phyloP scores from a whole-genome alignment of 305 asterid species.

The Fraxinus greggii region DNA sequence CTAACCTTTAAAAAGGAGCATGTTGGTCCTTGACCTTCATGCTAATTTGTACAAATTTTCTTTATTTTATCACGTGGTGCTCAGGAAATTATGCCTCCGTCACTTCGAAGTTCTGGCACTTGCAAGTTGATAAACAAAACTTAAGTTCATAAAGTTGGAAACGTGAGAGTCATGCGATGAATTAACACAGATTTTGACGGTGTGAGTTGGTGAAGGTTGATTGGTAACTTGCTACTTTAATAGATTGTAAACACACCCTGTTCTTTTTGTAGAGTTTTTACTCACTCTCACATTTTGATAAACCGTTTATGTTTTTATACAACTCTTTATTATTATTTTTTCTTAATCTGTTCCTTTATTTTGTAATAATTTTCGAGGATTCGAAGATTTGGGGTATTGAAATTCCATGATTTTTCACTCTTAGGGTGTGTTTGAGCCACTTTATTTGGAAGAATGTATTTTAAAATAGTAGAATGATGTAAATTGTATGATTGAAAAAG shows the following conservation, averaged over 20 bases:
- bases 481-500: too few species aligned
- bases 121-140: not conserved
- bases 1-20: not conserved
- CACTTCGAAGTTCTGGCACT: not conserved
- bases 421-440: too few species aligned
- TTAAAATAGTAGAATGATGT: too few species aligned
- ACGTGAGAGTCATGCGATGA: not conserved
- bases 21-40: not conserved
- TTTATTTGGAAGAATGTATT: too few species aligned
- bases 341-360: not conserved
- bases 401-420: too few species aligned
- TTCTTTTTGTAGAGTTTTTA: not conserved
- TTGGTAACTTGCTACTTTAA: not conserved
- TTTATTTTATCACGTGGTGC: not conserved
- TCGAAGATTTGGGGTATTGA: not conserved
- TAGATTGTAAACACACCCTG: not conserved
- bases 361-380: not conserved
- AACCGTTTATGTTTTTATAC: not conserved
- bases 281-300: not conserved
- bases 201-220: not conserved
- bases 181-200: not conserved
- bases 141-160: not conserved
- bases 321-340: not conserved
- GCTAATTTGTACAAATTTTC: not conserved
- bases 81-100: not conserved